phyloP scores from a whole-genome alignment of 768 basidiomycete genomes.

The Serendipita sp. region DNA sequence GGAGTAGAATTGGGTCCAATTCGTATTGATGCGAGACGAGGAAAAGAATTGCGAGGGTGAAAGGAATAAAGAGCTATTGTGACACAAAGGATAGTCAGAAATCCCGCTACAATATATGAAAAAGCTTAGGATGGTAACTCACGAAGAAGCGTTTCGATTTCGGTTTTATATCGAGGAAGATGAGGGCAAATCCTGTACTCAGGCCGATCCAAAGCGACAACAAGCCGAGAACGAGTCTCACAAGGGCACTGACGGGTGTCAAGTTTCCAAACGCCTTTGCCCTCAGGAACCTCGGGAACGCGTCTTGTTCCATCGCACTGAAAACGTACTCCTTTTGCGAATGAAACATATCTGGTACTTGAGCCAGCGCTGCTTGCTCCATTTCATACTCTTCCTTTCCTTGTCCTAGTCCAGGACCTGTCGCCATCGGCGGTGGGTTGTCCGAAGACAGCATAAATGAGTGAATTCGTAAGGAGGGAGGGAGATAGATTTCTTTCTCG shows the following conservation, averaged over 20 bases:
- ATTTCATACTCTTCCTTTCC: conserved; percentile 21
- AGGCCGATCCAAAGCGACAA: conserved; percentile 91
- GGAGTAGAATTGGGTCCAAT: conserved; percentile 88
- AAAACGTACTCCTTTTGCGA: conserved; percentile 95
- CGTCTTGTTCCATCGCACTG: conserved; percentile 89
- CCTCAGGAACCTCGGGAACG: conserved; percentile 84
- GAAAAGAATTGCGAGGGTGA: conserved; percentile 74
- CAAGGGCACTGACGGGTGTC: conserved; percentile 77
- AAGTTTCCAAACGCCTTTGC: conserved; percentile 97
- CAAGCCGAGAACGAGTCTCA: conserved; percentile 71
- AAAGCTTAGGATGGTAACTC: conserved; percentile 24
- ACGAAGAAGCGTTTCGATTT: conserved; percentile 92
- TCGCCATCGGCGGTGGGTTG: conserved; percentile 50
- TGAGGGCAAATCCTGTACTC: conserved; percentile 71
- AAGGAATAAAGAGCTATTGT: conserved; percentile 65
- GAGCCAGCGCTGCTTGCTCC: conserved; percentile 65
- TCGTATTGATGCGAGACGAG: conserved; percentile 94
- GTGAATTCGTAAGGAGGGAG: conserved; percentile 80
- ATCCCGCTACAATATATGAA: background rate
- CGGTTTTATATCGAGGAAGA: conserved; percentile 87
- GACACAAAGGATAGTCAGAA: background rate
- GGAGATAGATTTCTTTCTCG: conserved; percentile 96
- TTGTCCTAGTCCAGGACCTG: conserved; percentile 7
- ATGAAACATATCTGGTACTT: conserved; percentile 90
- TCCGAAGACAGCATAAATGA: conserved; percentile 69